Base-by-base conservation (phyloP, 129 eudicot genomes). In the Logfia minima region DNA sequence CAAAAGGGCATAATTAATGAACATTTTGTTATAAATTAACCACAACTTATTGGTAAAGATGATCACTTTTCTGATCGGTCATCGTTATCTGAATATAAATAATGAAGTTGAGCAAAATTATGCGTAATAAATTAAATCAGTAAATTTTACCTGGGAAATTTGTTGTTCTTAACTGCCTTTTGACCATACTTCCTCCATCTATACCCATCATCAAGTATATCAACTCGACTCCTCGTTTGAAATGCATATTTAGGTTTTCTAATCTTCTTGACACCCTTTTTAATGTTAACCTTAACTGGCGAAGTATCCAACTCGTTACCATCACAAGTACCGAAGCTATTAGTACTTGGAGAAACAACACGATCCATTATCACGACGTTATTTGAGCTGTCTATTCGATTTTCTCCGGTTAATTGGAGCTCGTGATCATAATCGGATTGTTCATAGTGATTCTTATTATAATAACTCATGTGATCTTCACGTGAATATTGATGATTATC, bases 151-250 rank as follows among this genome's bases (percentile, higher is more conserved):
- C 97, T 91, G 64, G 97, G 97, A 31, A 91, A 91, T 26, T 85
- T 91, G 78, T 87, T 91, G 83, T 88, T 91, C 76, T 91, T 91
- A 29, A 91, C 94, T 17, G 94, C 91, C 67, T 91, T 91, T 45
- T 91, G 94, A 6, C 97, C 97, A 24, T 91, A 91, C 55, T 91
- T 91, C 55, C 97, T 88, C 97, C 97, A 91, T 82, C 97, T 83
- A 70, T 91, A 91, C 3, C 97, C 97, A 80, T 91, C 97, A 48
- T 91, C 97, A 53, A 88, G 90, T 8, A 91, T 91, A 82, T 91
- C 94, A 37, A 91, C 97, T 56, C 85, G 97, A 77, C 94, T 91
- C 66, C 96, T 88, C 0, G 98, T 92, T 68, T 92, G 93, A 79
- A 92, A 92, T 8, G 98, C 96, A 56, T 84, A 86, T 77, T 88